A percentile compares a stretch with the other conserved stretches of the same genome.
Evolutionary conservation across 2,329 filamentous ascomycete genomes (phyloP).

Genomic region (Pseudocercospora crystallina): DNA sequence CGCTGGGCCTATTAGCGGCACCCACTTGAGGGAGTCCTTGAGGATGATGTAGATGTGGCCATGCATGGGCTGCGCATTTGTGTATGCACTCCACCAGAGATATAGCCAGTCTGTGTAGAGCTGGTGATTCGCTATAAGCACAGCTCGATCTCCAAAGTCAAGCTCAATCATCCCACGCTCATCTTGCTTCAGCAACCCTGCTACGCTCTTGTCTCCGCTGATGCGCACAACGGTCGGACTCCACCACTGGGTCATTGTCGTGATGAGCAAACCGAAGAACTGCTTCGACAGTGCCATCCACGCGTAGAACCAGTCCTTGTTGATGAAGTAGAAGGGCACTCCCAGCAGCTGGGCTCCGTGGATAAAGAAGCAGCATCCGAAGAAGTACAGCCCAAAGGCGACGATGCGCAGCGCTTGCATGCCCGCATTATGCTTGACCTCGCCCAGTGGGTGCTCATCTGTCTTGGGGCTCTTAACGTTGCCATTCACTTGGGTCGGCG

Average conservation of each 20-base stretch:
- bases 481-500: background rate
- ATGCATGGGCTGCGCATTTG: constrained; percentile 64
- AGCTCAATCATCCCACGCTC: constrained; percentile 70
- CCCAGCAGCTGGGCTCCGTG: constrained; percentile 71
- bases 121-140: constrained; percentile 85
- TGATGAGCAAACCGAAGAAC: constrained; percentile 73
- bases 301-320: constrained; percentile 73
- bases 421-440: constrained; percentile 43
- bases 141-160: constrained; percentile 74
- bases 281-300: constrained; percentile 87
- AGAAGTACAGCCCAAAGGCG: constrained; percentile 48
- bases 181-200: constrained; percentile 68
- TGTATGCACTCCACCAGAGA: constrained; percentile 89
- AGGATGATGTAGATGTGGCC: constrained; percentile 88
- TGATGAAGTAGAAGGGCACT: constrained; percentile 69
- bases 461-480: background rate
- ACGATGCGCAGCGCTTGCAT: constrained; percentile 46
- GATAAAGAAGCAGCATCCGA: constrained; percentile 45
- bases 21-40: constrained; percentile 80
- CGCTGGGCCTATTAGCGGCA: constrained; percentile 76
- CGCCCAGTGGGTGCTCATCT: constrained; percentile 32
- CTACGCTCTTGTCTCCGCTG: constrained; percentile 77
- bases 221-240: constrained; percentile 76
- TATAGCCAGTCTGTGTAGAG: constrained; percentile 79
- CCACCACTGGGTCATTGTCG: constrained; percentile 82